Base-by-base conservation (phyloP, 2,329 filamentous ascomycete genomes). In the Aspergillus sojae region DNA sequence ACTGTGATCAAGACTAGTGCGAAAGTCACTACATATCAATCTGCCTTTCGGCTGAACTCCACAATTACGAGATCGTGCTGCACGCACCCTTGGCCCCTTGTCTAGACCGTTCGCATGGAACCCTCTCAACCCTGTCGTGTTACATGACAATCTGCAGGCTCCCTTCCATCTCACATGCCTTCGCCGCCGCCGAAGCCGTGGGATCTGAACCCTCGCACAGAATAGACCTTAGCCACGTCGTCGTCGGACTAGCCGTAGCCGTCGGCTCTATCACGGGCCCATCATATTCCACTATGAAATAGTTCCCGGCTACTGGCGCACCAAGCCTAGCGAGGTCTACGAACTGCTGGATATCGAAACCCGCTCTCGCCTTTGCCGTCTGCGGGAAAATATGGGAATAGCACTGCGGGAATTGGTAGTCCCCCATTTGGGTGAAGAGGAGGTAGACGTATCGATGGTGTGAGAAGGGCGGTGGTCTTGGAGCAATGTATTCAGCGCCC, bases 271-370 rank as follows among this genome's bases (percentile, higher is more conserved):
- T 62, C 30, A 43, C 30, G 19, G 52, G 12, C 4, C 55, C 65
- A 28, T 73, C 67, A 54, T 78, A 76, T 57, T 76, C 70, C 12
- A 78, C 79, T 26, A 65, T 65, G 54, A 82, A 78, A 67, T 75
- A 82, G 62, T 78, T 81, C 7, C 71, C 77, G 1, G 76, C 77
- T 23, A 80, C 50, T 0, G 76, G 72, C 1, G 65, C 58, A 5
- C 60, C 65, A 12, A 82, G 58, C 1, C 68, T 70, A 2, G 76
- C 68, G 2, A 75, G 77, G 1, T 63, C 54, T 3, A 76, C 68
- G 65, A 82, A 81, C 28, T 68, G 65, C 4, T 60, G 65, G 0
- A 77, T 67, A 56, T 81, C 73, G 63, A 81, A 81, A 12, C 73
- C 71, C 0, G 62, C 67, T 62, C 70, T 68, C n/a, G 64, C 68